Evolutionary conservation across 257 asterid genomes (phyloP), one percentile per base, ranked within the genome.

Genomic region (Ligustrum vulgare): DNA sequence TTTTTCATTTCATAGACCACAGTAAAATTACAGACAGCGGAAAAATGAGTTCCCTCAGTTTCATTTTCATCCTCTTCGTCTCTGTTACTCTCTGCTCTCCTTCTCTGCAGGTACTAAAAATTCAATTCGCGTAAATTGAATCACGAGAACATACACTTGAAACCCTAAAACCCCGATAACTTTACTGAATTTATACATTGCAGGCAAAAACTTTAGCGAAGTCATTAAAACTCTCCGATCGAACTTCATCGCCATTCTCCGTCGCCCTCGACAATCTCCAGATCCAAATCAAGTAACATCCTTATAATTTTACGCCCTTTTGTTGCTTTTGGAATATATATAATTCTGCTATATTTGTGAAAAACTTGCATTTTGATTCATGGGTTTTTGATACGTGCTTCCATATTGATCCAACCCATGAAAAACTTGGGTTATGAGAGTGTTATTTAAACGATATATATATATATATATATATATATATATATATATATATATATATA

Each of bases 261-360:
- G 72, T 79, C 8, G 88, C 92, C 36, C 92, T 91, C 71, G 72
- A 81, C 15, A 85, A 75, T 67, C 92, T 91, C 77, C 96, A 91
- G 80, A 75, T 65, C 43, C 88, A 81, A 68, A 85, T 91, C 88
- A 73, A 88, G 97, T 89, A 78, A 80, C 72, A 54, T 68, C 51
- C 34, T 60, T 60, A 6, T 8, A 23, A 5, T 67, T 28, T 1
- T 32, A 12, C 37, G 65, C 39, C 18, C 39, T 41, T 35, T 18
- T 35, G 6, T 47, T 25, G 15, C 56, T 2, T n/a, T n/a, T 5
- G 13, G 20, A 10, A 43, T 43, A 43, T 43, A 43, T 12, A 3
- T 12, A 43, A 43, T 43, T 18, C 43, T 49, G 49, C 3, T 25
- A 12, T 25, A 25, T 64, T 23, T 56, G 25, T n/a, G 12, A 54